Conservation (phyloP, 1,139 yeast genomes). For the Hyphopichia burtonii region DNA sequence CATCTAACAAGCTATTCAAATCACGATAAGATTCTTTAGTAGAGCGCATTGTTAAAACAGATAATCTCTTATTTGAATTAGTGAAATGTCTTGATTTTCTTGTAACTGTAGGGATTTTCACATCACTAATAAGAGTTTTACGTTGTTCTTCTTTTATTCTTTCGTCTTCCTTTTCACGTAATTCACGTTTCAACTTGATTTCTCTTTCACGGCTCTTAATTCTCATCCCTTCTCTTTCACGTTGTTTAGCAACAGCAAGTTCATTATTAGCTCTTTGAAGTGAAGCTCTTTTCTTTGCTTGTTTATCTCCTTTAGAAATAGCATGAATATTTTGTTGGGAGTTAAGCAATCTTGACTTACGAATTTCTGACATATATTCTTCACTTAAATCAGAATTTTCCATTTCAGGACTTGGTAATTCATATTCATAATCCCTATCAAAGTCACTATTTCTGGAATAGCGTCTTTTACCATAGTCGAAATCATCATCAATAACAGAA, state of each 20-base stretch:
- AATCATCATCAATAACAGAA: constrained; percentile 28
- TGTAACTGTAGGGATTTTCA: constrained; percentile 67
- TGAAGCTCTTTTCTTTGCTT: constrained; percentile 7
- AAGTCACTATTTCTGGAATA: constrained; percentile 21
- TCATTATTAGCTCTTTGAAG: constrained; percentile 1
- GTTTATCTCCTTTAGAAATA: constrained; percentile 20
- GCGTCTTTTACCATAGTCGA: constrained; percentile 7
- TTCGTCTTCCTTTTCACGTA: constrained; percentile 2
- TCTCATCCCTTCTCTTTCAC: constrained; percentile 2
- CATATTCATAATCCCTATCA: constrained; percentile 20
- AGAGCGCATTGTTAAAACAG: constrained; percentile 68
- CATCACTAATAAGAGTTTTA: constrained; percentile 52
- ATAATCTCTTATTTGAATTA: constrained; percentile 62
- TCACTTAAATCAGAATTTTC: constrained; percentile 42
- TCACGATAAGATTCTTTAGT: constrained; percentile 65
- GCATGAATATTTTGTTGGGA: constrained; percentile 41
- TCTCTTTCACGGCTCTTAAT: constrained; percentile 3
- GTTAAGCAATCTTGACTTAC: constrained; percentile 44
- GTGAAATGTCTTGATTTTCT: constrained; percentile 65
- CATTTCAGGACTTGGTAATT: constrained; percentile 39
- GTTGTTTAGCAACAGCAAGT: neutral
- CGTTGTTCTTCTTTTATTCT: constrained; percentile 12
- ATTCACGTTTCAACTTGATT: constrained; percentile 1
- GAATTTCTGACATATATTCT: constrained; percentile 45
- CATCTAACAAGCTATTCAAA: constrained; percentile 52